Base-by-base conservation (phyloP, 2,329 filamentous ascomycete genomes). In the Phaeoacremonium minimum region DNA sequence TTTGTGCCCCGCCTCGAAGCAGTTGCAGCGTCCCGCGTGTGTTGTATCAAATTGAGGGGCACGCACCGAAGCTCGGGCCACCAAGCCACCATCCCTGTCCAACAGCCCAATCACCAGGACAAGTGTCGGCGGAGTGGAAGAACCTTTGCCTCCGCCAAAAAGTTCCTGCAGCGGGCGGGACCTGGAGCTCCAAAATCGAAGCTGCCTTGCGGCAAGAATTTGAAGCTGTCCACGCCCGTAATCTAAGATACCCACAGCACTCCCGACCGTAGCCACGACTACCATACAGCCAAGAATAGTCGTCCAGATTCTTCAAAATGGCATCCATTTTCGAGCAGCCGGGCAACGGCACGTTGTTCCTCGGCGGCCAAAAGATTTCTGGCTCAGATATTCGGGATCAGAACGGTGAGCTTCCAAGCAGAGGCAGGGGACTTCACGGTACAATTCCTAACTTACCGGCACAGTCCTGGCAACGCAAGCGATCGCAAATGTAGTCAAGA, bases 401-500 rank as follows among this genome's bases (percentile, higher is more conserved):
- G 68, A 97, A 96, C 74, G 85, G 86, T 87, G 67, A 59, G 38
- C 32, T 31, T 35, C 3, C 16, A 17, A 30, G 26, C 32, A 20
- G 17, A 20, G 19, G 20, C 9, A 28, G 13, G n/a, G 12, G 18
- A n/a, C 18, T 18, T 35, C 18, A 16, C 19, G 14, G 33, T 30
- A 37, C 29, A 19, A 34, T 32, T 39, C 38, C 53, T 56, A 35
- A 57, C 37, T 39, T 30, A 30, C 36, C 28, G 22, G 22, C 32
- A 18, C 56, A 90, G 93, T 97, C 33, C 80, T 89, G 50, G 93
- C 93, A 50, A 97, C 93, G 31, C 89, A 96, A 63, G 89, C 91
- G 41, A 97, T 98, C 57, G 85, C 93, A 55, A 98, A 97, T 80
- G 90, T 98, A 42, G 89, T 98, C 64, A 97, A 95, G 74, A 95